Evolutionary conservation across 2,329 filamentous ascomycete genomes (phyloP), one percentile per base, ranked within the genome.

Genomic region (Alternaria angustiovoidea): DNA sequence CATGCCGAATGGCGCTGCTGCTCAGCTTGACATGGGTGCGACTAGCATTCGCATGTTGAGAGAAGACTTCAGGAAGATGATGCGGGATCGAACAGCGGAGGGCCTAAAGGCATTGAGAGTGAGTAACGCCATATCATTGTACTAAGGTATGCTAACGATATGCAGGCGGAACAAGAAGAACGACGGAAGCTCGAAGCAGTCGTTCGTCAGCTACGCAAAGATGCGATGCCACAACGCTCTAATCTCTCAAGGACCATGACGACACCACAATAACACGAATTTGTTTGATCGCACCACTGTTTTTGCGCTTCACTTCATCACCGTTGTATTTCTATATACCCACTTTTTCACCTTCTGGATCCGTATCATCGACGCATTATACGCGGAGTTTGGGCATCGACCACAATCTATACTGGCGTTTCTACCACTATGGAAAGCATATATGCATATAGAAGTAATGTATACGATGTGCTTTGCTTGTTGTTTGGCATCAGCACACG

Each of bases 11-110:
- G 69, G 64, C 32, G 68, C 62, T 8, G 62, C 61, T 7, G 56
- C 64, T 1, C 64, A 68, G 57, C 66, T 64, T 8, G 70, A 71
- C 44, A 76, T 79, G 59, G 87, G 89, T 65, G 86, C 82, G 9
- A 91, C 88, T 11, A 91, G 88, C 68, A 89, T 88, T 24, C 86
- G 86, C 78, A 88, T 91, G 41, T 73, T 92, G 71, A 88, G 88
- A 77, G 89, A 88, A 63, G 90, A 92, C 75, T 92, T 92, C 75
- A 91, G 91, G 82, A 91, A 90, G 81, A 92, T 92, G 89, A 91
- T 92, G 89, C 84, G 88, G 64, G 89, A 92, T 71, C 88, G 88
- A 48, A 86, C 89, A 62, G 82, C 84, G 1, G 90, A 92, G 75
- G 88, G 86, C 62, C 80, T 88, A 70, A 89, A 85, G 78, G 81